These are phyloP conservation scores for Russula foetens DNA, from an alignment of 768 basidiomycete species.

Conservation along the genomic window DNA sequence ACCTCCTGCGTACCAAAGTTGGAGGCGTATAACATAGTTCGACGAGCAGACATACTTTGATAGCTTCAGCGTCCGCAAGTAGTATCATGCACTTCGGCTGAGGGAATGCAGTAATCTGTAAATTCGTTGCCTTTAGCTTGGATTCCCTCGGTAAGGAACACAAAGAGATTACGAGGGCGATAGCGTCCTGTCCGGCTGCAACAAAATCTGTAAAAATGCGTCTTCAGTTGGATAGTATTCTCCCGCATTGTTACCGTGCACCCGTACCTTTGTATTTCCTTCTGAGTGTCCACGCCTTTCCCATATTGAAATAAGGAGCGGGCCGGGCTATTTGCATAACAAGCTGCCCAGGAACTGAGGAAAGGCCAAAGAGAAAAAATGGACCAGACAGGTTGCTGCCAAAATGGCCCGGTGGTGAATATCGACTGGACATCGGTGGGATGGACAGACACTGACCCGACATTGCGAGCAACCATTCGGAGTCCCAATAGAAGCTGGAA, in stretches of 20 bases:
- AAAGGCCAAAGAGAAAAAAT: neutral
- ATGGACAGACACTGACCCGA: too few species aligned
- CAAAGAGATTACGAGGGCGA: neutral
- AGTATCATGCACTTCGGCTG: neutral
- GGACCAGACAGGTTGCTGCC: slow-evolving; percentile 2
- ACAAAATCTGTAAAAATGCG: neutral
- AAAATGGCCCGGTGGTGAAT: too few species aligned
- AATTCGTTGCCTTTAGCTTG: neutral
- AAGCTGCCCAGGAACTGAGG: neutral
- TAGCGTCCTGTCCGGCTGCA: slow-evolving; percentile 6
- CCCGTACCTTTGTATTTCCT: neutral
- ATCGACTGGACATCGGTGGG: too few species aligned
- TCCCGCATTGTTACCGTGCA: too few species aligned
- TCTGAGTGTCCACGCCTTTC: neutral
- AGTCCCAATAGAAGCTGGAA: neutral
- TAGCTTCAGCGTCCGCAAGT: slow-evolving; percentile 10
- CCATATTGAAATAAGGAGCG: neutral
- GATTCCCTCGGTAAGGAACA: too few species aligned
- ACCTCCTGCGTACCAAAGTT: slow-evolving; percentile 36
- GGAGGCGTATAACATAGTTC: neutral
- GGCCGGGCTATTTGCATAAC: neutral
- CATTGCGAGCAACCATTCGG: neutral
- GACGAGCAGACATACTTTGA: neutral
- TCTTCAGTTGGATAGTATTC: too few species aligned
- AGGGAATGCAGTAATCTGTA: slow-evolving; percentile 3